Conservation (phyloP, 1,139 yeast species). For the Geotrichum histeridarum region DNA sequence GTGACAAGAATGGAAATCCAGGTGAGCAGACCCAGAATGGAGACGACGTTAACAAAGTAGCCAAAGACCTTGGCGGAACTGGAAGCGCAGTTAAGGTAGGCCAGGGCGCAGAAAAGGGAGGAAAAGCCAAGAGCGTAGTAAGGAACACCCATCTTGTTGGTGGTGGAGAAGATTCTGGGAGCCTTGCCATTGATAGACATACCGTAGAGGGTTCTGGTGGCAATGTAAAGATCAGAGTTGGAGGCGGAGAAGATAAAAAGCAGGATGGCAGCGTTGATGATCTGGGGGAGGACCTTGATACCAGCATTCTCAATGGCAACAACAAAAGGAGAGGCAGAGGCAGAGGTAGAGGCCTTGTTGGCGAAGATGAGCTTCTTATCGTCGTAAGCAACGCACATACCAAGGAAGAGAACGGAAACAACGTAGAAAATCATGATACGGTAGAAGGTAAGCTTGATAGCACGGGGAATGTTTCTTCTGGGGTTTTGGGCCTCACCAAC, state of each 20-base stretch:
- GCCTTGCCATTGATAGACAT: constrained; percentile 60
- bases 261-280: constrained; percentile 64
- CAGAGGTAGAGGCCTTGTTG: constrained; percentile 39
- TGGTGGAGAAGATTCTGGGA: constrained; percentile 53
- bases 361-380: constrained; percentile 36
- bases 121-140: constrained; percentile 45
- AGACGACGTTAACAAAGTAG: constrained; percentile 65
- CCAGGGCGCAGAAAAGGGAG: constrained; percentile 49
- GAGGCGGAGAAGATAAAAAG: constrained; percentile 68
- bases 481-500: constrained; percentile 82
- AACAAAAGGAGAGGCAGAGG: constrained; percentile 71
- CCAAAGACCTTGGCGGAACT: constrained; percentile 53
- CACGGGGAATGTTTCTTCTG: constrained; percentile 67
- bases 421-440: constrained; percentile 49
- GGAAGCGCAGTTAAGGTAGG: constrained; percentile 57
- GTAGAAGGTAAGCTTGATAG: constrained; percentile 71
- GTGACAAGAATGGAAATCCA: constrained; percentile 64
- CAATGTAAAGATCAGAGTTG: constrained; percentile 66
- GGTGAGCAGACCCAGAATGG: constrained; percentile 63
- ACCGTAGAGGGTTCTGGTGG: constrained; percentile 63
- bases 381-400: constrained; percentile 44
- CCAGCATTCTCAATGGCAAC: constrained; percentile 58
- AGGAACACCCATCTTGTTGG: constrained; percentile 66
- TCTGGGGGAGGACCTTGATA: constrained; percentile 55
- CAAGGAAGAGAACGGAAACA: constrained; percentile 45